Evolutionary conservation across 176 grass and related monocot genomes (phyloP).

Genomic region (maize (Zea mays)): DNA sequence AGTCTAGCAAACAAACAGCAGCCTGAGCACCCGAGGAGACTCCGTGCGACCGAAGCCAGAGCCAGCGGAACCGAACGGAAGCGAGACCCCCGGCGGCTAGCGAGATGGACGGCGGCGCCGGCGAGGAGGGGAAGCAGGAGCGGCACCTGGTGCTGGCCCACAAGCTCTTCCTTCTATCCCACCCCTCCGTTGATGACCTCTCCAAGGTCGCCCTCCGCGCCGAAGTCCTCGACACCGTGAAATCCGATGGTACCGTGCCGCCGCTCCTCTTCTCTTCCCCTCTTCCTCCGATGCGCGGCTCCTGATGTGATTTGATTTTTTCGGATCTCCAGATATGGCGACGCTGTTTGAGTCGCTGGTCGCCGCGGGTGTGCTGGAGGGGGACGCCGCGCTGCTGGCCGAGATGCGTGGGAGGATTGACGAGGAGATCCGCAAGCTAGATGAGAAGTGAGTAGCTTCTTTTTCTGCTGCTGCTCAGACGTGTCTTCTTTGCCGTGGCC

Average conservation of each 20-base stretch:
- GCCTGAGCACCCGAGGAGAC: not conserved
- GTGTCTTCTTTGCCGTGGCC: not conserved
- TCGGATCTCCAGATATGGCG: conserved; percentile 56
- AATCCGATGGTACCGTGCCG: conserved; percentile 57
- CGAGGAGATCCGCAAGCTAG: conserved; percentile 82
- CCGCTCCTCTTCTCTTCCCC: too few species aligned
- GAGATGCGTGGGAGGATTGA: conserved; percentile 71
- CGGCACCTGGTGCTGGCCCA: conserved; percentile 72
- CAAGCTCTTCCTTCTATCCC: conserved; percentile 92
- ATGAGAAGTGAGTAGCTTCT: conserved; percentile 67
- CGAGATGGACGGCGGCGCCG: conserved; percentile 51
- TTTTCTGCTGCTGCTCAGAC: not conserved
- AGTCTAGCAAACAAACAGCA: not conserved
- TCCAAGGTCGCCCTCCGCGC: conserved; percentile 87
- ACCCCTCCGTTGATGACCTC: conserved; percentile 76
- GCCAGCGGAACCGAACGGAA: not conserved
- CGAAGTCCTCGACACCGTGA: conserved; percentile 70
- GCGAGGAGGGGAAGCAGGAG: conserved; percentile 69
- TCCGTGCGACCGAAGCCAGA: conserved; percentile 16
- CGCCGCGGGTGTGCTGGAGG: conserved; percentile 55
- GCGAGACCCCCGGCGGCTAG: conserved; percentile 8
- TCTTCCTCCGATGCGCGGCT: not conserved
- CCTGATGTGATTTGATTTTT: not conserved
- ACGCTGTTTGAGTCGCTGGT: conserved; percentile 69
- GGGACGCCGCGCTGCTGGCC: conserved; percentile 60